Conservation (phyloP, 352 stramenopile genomes). For the Paralagenidium karlingii region DNA sequence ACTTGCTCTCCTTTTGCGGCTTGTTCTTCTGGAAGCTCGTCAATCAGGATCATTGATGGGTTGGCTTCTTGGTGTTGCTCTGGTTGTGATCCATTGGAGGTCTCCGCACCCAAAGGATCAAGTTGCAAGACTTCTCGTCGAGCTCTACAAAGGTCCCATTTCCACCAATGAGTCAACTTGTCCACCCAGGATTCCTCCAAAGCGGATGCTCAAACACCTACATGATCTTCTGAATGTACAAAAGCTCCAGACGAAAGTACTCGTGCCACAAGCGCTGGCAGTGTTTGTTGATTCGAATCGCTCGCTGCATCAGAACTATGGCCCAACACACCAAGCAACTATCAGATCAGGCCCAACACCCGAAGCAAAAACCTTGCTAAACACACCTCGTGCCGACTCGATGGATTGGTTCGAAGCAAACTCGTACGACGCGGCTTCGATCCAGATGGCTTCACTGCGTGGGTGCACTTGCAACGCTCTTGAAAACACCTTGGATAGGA, state of each 20-base stretch:
- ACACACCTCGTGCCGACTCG: conserved; percentile 72
- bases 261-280: conserved; percentile 80
- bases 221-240: conserved; percentile 84
- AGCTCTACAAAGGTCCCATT: conserved; percentile 21
- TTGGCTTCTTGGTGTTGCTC: conserved; percentile 7
- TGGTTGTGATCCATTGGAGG: conserved; percentile 4
- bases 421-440: conserved; percentile 84
- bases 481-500: conserved; percentile 73
- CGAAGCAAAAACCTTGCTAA: not conserved
- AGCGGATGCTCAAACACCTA: conserved; percentile 5
- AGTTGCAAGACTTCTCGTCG: conserved; percentile 69
- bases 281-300: conserved; percentile 81
- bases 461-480: conserved; percentile 80
- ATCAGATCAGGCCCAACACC: not conserved
- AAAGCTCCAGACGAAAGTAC: conserved; percentile 84
- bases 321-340: no score
- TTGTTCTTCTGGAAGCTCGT: conserved; percentile 27
- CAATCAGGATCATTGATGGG: conserved; percentile 17
- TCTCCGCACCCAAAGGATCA: conserved; percentile 21
- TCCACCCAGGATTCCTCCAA: not conserved
- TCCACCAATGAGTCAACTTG: not conserved
- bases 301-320: conserved; percentile 85
- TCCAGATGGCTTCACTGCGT: conserved; percentile 79
- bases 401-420: conserved; percentile 80
- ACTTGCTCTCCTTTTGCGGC: conserved; percentile 10